Conservation (phyloP, 805 yeast genomes). For the Zygoascus ofunaensis region DNA sequence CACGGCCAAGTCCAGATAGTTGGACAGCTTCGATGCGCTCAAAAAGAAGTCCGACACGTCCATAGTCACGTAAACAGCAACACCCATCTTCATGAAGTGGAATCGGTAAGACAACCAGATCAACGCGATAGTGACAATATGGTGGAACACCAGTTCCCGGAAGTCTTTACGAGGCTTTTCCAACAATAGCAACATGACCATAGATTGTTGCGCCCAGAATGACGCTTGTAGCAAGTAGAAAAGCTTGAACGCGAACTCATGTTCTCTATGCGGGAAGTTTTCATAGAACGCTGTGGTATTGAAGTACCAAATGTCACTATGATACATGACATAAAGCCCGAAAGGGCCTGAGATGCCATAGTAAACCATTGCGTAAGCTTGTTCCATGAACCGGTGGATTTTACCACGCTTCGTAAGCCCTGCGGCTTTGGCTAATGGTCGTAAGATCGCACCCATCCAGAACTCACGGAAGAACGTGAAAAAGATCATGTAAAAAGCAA, state of each 20-base stretch:
- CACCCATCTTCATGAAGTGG: conserved; percentile 95
- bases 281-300: conserved; percentile 73
- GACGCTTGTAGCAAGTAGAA: conserved; percentile 91
- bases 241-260: conserved; percentile 59
- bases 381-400: conserved; percentile 82
- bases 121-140: conserved; percentile 78
- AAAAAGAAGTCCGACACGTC: conserved; percentile 88
- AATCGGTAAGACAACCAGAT: conserved; percentile 83
- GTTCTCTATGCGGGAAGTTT: conserved; percentile 74
- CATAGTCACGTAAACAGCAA: conserved; percentile 88
- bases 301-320: conserved; percentile 82
- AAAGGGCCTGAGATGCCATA: conserved; percentile 74
- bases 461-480: conserved; percentile 91
- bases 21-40: conserved; percentile 75
- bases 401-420: conserved; percentile 50
- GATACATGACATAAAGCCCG: conserved; percentile 82
- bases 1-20: conserved; percentile 63
- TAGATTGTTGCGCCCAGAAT: conserved; percentile 95
- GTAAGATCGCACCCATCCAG: conserved; percentile 68
- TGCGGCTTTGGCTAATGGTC: conserved; percentile 52
- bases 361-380: conserved; percentile 74
- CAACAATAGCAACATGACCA: conserved; percentile 68
- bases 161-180: conserved; percentile 96
- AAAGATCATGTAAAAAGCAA: conserved; percentile 69
- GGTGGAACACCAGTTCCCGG: conserved; percentile 85